A percentile compares a stretch with the other conserved stretches of the same genome.
These are phyloP conservation scores for Aureobasidium mangrovei DNA, from an alignment of 2,329 filamentous ascomycete genomes.

Conservation along the genomic window DNA sequence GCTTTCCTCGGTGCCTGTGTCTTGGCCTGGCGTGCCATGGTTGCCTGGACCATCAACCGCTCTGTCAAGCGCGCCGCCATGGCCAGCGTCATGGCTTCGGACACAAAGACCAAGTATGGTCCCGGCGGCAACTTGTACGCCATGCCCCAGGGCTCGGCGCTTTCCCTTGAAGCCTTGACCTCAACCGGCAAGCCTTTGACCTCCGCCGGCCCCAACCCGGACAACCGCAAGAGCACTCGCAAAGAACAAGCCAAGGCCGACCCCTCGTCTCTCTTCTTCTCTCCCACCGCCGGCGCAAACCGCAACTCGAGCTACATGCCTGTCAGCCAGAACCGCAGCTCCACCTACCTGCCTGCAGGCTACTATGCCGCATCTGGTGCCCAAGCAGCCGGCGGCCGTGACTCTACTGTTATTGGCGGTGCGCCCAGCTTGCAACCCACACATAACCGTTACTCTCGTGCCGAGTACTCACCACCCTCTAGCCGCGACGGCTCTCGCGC, in stretches of 20 bases:
- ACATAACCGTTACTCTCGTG: conserved; percentile 23
- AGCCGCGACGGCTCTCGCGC: conserved; percentile 16
- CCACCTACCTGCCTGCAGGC: conserved; percentile 77
- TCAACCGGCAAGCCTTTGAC: conserved; percentile 2
- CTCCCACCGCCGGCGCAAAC: conserved; percentile 62
- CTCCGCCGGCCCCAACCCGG: neutral
- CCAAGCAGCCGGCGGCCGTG: conserved; percentile 33
- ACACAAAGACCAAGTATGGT: conserved; percentile 49
- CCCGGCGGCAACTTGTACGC: conserved; percentile 55
- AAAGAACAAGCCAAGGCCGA: conserved; percentile 1
- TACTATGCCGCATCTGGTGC: conserved; percentile 71
- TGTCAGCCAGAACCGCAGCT: conserved; percentile 49
- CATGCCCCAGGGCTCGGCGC: conserved; percentile 43
- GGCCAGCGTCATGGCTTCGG: conserved; percentile 57
- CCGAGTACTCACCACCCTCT: conserved; percentile 17
- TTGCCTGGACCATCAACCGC: conserved; percentile 85
- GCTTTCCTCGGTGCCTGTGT: conserved; percentile 76
- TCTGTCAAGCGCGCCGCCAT: conserved; percentile 80
- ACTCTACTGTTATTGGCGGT: conserved; percentile 37
- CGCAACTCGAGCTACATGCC: conserved; percentile 13
- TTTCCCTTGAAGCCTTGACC: conserved; percentile 18
- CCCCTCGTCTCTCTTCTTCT: conserved; percentile 76
- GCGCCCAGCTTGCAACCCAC: conserved; percentile 25
- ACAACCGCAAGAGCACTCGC: neutral
- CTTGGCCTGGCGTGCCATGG: conserved; percentile 76